Percentiles rank a stretch among this genome's conserved stretches.
phyloP scores from a whole-genome alignment of 2,329 filamentous ascomycete genomes.

The Sclerotinia glacialis region DNA sequence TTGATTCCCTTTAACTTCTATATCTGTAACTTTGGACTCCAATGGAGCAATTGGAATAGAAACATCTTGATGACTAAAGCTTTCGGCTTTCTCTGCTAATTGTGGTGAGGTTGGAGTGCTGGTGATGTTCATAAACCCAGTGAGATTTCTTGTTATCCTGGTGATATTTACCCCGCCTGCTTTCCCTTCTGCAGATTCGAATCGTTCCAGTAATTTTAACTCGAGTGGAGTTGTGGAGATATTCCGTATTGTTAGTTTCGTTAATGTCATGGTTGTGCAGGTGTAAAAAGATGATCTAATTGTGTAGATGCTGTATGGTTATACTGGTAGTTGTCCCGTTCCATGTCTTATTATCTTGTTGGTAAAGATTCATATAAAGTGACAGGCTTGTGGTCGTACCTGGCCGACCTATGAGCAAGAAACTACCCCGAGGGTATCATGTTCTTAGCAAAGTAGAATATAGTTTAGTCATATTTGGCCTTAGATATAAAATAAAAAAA shows the following conservation, averaged over 20 bases:
- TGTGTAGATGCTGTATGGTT: background rate
- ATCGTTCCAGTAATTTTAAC: conserved; percentile 71
- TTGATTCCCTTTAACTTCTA: conserved; percentile 60
- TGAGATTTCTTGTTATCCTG: conserved; percentile 48
- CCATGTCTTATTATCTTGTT: conserved; percentile 2
- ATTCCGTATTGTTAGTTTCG: conserved; percentile 71
- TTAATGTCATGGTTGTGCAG: conserved; percentile 29
- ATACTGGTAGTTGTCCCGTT: conserved; percentile 1
- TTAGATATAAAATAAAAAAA: background rate
- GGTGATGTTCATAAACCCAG: conserved; percentile 46
- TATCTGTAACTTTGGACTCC: conserved; percentile 58
- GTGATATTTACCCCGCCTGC: conserved; percentile 32
- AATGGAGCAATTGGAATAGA: conserved; percentile 67
- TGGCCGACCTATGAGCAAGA: background rate
- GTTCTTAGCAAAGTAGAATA: background rate
- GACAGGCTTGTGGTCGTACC: background rate
- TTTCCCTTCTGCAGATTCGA: conserved; percentile 49
- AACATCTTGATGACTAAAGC: conserved; percentile 60
- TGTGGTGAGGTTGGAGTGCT: conserved; percentile 37
- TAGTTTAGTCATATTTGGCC: background rate
- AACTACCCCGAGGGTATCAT: background rate
- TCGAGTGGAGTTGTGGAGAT: conserved; percentile 71
- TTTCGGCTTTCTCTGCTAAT: conserved; percentile 53
- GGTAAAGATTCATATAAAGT: background rate
- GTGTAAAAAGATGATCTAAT: background rate